Conservation (phyloP, 192 early-diverging fungal species). For the Funneliformis mosseae region DNA sequence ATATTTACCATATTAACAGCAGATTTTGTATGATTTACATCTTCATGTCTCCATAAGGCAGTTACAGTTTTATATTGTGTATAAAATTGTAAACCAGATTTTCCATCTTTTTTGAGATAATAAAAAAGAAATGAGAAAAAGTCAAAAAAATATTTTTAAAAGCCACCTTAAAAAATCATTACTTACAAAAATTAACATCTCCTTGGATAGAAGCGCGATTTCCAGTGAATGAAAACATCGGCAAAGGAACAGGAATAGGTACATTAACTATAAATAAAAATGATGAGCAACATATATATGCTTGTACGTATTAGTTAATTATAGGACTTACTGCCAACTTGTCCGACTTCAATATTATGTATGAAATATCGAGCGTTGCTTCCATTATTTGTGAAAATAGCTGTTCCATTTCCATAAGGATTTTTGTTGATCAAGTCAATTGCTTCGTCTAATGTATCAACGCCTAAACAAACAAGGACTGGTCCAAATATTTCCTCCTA, state of each 20-base stretch:
- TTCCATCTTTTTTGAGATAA: slow-evolving; percentile 50
- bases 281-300: not conserved
- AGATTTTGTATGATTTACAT: slow-evolving; percentile 65
- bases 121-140: not conserved
- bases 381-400: slow-evolving; percentile 91
- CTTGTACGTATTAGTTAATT: slow-evolving; percentile 65
- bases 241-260: slow-evolving; percentile 95
- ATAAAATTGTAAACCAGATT: slow-evolving; percentile 80
- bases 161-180: not conserved
- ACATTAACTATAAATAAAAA: slow-evolving; percentile 56
- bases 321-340: slow-evolving; percentile 85
- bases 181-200: slow-evolving; percentile 87
- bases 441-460: slow-evolving; percentile 87
- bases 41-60: slow-evolving; percentile 89
- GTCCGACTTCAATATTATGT: slow-evolving; percentile 88
- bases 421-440: slow-evolving; percentile 89
- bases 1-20: slow-evolving; percentile 87
- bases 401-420: slow-evolving; percentile 85
- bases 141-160: not conserved
- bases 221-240: slow-evolving; percentile 97
- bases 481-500: slow-evolving; percentile 95
- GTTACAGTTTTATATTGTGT: slow-evolving; percentile 95
- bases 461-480: slow-evolving; percentile 82
- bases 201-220: slow-evolving; percentile 87
- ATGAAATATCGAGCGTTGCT: slow-evolving; percentile 85